phyloP scores from a whole-genome alignment of 495 filamentous ascomycete genomes.

The Penicillium crystallinum region DNA sequence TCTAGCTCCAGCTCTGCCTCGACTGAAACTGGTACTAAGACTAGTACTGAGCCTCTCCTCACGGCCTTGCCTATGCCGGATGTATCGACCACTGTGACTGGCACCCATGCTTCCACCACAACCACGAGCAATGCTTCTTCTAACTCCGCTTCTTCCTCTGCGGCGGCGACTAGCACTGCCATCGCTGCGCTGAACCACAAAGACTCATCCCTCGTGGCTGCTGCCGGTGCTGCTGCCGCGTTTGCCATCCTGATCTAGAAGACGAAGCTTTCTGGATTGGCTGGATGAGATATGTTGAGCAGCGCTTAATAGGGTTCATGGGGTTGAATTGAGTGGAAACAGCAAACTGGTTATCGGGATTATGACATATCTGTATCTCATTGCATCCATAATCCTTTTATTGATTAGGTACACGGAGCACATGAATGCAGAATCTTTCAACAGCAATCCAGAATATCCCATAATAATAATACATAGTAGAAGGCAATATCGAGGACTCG shows the following conservation, averaged over 20 bases:
- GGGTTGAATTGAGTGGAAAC: background rate
- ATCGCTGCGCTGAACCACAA: constrained; percentile 44
- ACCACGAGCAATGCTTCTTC: constrained; percentile 10
- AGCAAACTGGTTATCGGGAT: background rate
- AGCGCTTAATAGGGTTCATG: background rate
- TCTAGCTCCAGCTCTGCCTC: constrained; percentile 19
- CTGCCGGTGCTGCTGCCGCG: constrained; percentile 29
- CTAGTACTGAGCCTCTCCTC: constrained; percentile 7
- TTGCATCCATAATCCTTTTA: background rate
- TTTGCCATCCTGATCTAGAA: constrained; percentile 31
- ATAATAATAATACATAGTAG: constrained; percentile 11
- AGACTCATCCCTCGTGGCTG: constrained; percentile 30
- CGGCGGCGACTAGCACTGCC: constrained; percentile 27
- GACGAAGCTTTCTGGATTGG: background rate
- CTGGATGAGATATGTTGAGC: background rate
- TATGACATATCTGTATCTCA: background rate
- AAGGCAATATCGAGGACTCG: background rate
- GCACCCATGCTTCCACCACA: constrained; percentile 10
- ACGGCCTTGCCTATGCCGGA: constrained; percentile 12
- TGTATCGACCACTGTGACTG: constrained; percentile 2
- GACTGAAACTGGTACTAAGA: constrained; percentile 13
- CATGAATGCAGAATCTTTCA: background rate
- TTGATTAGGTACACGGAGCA: background rate
- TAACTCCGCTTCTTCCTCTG: constrained; percentile 11
- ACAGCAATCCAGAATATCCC: background rate